Conservation (phyloP, 164 flowering plant genomes). For the Cinnamomum chago region DNA sequence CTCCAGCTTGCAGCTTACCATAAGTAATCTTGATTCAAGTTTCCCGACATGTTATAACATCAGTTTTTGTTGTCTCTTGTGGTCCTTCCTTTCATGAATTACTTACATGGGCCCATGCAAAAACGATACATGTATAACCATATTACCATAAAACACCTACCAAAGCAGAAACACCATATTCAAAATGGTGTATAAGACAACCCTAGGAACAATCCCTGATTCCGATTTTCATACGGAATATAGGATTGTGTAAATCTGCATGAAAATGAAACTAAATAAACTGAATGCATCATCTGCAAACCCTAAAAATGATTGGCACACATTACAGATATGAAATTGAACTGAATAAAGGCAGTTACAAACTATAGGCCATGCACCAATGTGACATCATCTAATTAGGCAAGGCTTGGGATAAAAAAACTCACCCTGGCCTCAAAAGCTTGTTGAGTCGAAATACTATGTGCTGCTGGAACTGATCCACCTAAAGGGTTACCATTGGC, state of each 20-base stretch:
- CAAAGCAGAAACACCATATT: not conserved
- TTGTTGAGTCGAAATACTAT: slow-evolving; percentile 11
- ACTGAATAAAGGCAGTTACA: not conserved
- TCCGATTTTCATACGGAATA: not conserved
- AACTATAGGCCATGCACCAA: not conserved
- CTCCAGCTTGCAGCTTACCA: too few species aligned
- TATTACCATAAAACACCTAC: not conserved
- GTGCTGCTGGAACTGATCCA: slow-evolving; percentile 5
- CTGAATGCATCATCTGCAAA: not conserved
- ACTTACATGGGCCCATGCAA: too few species aligned
- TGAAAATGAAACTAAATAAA: too few species aligned
- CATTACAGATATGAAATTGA: not conserved
- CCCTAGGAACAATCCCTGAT: not conserved
- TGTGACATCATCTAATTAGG: not conserved
- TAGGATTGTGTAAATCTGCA: not conserved
- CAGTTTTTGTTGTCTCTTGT: too few species aligned
- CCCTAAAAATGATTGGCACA: not conserved
- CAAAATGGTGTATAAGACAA: not conserved
- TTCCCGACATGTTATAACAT: not conserved
- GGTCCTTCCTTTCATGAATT: too few species aligned
- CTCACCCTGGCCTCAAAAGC: slow-evolving; percentile 8
- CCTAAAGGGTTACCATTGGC: slow-evolving; percentile 5
- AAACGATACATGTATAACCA: not conserved
- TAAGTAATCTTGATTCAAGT: not conserved
- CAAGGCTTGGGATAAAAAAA: not conserved